A percentile compares a stretch with the other conserved stretches of the same genome.
These are phyloP conservation scores for Penicillium sp. DNA, from an alignment of 2,329 filamentous ascomycete genomes.

Conservation along the genomic window DNA sequence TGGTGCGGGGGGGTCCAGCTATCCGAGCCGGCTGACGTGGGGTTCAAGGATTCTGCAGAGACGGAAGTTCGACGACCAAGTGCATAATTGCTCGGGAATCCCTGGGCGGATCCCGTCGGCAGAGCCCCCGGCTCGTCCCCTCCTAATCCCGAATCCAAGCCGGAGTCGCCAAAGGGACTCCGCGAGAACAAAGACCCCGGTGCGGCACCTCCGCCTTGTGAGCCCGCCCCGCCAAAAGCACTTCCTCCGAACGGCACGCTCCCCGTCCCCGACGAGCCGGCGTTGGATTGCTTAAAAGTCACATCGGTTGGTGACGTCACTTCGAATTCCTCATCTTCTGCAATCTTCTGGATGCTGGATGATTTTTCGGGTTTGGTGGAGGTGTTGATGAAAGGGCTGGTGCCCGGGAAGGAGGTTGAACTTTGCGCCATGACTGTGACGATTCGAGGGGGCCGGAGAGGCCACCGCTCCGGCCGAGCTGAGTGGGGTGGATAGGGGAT, in stretches of 20 bases:
- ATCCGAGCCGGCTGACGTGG: conserved; percentile 78
- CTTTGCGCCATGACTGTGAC: conserved; percentile 64
- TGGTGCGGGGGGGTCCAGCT: conserved; percentile 89
- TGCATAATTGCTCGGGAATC: conserved; percentile 86
- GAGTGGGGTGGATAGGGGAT: conserved; percentile 19
- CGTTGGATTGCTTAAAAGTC: conserved; percentile 55
- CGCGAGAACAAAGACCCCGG: conserved; percentile 36
- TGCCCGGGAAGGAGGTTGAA: conserved; percentile 71
- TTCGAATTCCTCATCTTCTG: conserved; percentile 83
- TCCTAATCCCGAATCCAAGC: conserved; percentile 23
- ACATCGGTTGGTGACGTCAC: conserved; percentile 75
- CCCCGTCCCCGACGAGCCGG: conserved; percentile 29
- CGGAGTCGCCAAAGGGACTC: conserved; percentile 37
- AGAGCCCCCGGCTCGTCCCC: conserved; percentile 30
- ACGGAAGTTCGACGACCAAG: conserved; percentile 92
- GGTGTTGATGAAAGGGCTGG: conserved; percentile 81
- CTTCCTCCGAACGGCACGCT: conserved; percentile 50
- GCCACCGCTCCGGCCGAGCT: conserved; percentile 33
- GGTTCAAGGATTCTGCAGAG: conserved; percentile 94
- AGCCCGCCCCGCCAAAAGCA: conserved; percentile 26
- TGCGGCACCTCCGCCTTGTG: conserved; percentile 14
- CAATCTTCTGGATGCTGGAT: conserved; percentile 64
- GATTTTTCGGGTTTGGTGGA: conserved; percentile 66
- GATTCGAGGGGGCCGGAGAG: conserved; percentile 33
- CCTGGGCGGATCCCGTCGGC: conserved; percentile 32